Evolutionary conservation across 2,329 filamentous ascomycete species (phyloP).

Genomic region (Colletotrichum sansevieriae): DNA sequence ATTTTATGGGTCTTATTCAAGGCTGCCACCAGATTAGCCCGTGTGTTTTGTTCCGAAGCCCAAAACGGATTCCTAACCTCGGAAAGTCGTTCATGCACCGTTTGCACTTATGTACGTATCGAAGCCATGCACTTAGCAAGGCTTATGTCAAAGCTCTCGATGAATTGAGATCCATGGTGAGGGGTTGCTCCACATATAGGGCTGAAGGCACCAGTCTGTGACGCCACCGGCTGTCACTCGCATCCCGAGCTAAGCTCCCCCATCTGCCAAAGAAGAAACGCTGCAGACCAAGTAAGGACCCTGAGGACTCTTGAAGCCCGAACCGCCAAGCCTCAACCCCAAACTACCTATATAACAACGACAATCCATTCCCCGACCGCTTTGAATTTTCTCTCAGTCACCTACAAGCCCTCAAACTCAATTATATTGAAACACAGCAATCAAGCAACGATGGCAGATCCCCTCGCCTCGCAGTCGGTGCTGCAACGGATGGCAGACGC

Average conservation of each 20-base stretch:
- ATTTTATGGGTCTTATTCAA: too few relatives aligned
- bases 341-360: slow-evolving; percentile 3
- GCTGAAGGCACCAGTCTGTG: slow-evolving; percentile 42
- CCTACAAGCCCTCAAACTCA: not conserved
- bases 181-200: slow-evolving; percentile 42
- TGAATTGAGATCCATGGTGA: not conserved
- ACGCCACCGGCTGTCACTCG: slow-evolving; percentile 32
- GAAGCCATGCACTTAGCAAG: not conserved
- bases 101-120: not conserved
- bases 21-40: too few relatives aligned
- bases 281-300: not conserved
- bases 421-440: not conserved
- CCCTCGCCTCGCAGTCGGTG: slow-evolving; percentile 60
- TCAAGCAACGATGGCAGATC: slow-evolving; percentile 46
- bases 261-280: not conserved
- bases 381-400: not conserved
- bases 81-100: too few relatives aligned
- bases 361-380: not conserved
- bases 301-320: slow-evolving; percentile 10
- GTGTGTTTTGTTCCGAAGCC: too few relatives aligned
- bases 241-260: slow-evolving; percentile 11
- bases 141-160: not conserved
- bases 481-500: slow-evolving; percentile 71
- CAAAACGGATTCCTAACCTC: too few relatives aligned
- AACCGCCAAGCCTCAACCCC: slow-evolving; percentile 11